Percentiles rank a stretch among this genome's conserved stretches.
These are phyloP conservation scores for Dillenia turbinata DNA, from an alignment of 164 flowering plant genomes.

Conservation along the genomic window DNA sequence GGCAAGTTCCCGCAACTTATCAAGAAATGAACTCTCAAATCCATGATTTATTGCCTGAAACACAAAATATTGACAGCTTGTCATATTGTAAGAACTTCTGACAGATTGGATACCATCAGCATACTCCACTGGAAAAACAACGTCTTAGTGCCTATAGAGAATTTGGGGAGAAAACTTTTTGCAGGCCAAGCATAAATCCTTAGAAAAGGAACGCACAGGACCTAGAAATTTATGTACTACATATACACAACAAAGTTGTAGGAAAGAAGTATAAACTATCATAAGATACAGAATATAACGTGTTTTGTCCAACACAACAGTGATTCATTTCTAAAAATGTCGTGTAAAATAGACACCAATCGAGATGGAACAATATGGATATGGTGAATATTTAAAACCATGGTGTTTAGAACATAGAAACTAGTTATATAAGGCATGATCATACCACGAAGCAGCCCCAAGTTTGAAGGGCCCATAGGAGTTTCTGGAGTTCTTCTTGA, in stretches of 20 bases:
- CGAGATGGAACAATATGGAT: background rate
- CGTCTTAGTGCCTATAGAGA: too few relatives aligned
- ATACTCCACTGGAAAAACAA: background rate
- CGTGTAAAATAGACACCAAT: background rate
- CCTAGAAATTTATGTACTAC: too few relatives aligned
- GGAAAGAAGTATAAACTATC: too few relatives aligned
- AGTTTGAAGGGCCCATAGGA: background rate
- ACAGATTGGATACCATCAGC: background rate
- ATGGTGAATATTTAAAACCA: background rate
- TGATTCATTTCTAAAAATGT: background rate
- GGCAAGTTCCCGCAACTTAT: slow-evolving; percentile 11
- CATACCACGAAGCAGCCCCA: background rate
- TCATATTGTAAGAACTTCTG: background rate
- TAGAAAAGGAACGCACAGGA: background rate
- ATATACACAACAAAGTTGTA: too few relatives aligned
- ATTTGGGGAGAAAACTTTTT: background rate
- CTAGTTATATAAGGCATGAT: too few relatives aligned
- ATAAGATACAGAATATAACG: too few relatives aligned
- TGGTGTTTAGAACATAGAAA: background rate
- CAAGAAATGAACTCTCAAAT: slow-evolving; percentile 22
- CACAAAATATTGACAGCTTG: background rate
- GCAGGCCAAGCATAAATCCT: slow-evolving; percentile 9
- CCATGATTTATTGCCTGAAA: slow-evolving; percentile 30
- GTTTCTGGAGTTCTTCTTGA: background rate
- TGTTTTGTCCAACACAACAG: background rate